Percentiles rank a stretch among this genome's conserved stretches.
Evolutionary conservation across 805 yeast species (phyloP).

Genomic region (Schwanniomyces occidentalis): DNA sequence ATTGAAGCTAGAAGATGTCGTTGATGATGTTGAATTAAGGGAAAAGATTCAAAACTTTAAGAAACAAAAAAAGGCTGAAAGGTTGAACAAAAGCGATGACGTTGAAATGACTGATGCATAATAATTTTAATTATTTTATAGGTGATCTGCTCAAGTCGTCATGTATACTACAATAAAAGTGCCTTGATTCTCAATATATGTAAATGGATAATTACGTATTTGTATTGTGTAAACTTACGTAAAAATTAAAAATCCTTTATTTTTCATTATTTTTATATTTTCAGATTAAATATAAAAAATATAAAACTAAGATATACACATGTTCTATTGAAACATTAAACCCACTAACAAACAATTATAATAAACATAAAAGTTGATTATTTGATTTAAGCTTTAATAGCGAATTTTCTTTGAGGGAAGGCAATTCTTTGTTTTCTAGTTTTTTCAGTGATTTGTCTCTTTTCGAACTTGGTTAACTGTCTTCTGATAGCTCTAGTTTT

Average conservation of each 20-base stretch:
- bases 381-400: conserved; percentile 86
- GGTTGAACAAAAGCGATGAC: conserved; percentile 11
- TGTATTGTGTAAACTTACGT: no score
- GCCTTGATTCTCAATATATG: no score
- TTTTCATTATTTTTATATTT: conserved; percentile 9
- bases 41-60: conserved; percentile 61
- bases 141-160: no score
- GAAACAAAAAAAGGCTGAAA: conserved; percentile 34
- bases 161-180: no score
- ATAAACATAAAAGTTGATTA: conserved; percentile 2
- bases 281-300: conserved; percentile 6
- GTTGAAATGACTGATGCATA: conserved; percentile 19
- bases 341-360: conserved; percentile 7
- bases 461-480: conserved; percentile 86
- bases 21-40: conserved; percentile 72
- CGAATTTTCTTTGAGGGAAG: conserved; percentile 98
- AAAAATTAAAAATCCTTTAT: background rate
- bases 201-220: no score
- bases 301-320: conserved; percentile 16
- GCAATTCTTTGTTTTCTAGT: conserved; percentile 90
- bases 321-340: conserved; percentile 15
- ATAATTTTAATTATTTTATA: conserved; percentile 7
- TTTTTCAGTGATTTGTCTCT: conserved; percentile 77
- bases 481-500: conserved; percentile 99
- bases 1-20: conserved; percentile 81